Base-by-base conservation (phyloP, 805 yeast species). In the Isabelozyma heimii region DNA sequence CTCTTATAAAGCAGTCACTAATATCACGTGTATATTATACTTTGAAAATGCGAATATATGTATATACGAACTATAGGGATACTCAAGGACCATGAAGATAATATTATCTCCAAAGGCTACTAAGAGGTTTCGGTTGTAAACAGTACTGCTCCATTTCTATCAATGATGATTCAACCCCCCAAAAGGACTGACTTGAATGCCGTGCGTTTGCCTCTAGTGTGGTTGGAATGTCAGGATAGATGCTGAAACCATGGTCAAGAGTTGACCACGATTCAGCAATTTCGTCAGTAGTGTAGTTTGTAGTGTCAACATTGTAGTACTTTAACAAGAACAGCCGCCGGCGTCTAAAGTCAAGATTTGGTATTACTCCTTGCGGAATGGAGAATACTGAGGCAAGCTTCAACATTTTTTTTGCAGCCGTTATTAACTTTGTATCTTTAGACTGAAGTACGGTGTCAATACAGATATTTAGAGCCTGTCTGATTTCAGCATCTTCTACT, bases 81-180 rank as follows among this genome's bases (percentile, higher is more conserved):
- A 6, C n/a, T 7, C 5, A 9, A 12, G 15, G 26, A 30, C 4
- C 30, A 38, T 30, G 35, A 6, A 30, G n/a, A 30, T 7, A 10
- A 6, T 30, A 30, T 13, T 30, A 30, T 30, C 38, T 47, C 65
- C 65, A 63, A 1, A 62, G 49, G 3, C 56, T 49, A 47, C 63
- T 59, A 16, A 53, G 45, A 39, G 44, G 48, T 38, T 52, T 49
- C 41, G 50, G 59, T 27, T 52, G 51, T 17, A 59, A 44, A n/a
- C 62, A 43, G 45, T 66, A 66, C 40, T 67, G 68, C 40, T 66
- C 72, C 44, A 67, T 48, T 44, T 66, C 73, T 13, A 51, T 28
- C 37, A 65, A 53, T 6, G 65, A 55, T 7, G 61, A 28, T 48
- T 67, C 70, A 8, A 53, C 53, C 37, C 58, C 50, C 72, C 72